Conservation (phyloP, 2,329 filamentous ascomycete genomes). For the Amauroascus niger region DNA sequence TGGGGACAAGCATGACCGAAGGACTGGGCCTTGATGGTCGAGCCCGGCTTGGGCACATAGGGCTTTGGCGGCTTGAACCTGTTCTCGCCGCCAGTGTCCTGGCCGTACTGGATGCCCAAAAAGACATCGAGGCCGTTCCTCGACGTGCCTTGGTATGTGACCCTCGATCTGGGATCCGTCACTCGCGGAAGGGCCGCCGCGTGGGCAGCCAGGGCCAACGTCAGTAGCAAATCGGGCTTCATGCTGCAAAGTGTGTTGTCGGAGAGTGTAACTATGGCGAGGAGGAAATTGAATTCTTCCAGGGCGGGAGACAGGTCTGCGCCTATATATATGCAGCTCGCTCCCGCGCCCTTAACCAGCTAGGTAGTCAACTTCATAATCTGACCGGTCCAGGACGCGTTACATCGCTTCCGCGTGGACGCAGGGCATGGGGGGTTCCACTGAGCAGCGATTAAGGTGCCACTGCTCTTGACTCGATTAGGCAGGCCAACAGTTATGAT, state of each 20-base stretch:
- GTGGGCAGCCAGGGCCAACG: background rate
- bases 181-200: background rate
- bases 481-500: background rate
- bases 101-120: background rate
- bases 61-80: conserved; percentile 8
- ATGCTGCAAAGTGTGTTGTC: background rate
- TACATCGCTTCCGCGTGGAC: background rate
- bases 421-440: background rate
- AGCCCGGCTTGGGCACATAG: background rate
- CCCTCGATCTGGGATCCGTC: background rate
- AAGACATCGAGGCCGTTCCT: conserved; percentile 10
- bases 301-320: background rate
- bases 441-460: too few species aligned
- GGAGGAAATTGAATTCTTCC: background rate
- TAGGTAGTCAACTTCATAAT: background rate
- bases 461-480: background rate
- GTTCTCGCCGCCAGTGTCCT: conserved; percentile 9
- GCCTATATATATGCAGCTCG: background rate
- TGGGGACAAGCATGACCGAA: conserved; percentile 8
- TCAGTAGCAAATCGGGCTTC: background rate
- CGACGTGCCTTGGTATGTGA: conserved; percentile 4
- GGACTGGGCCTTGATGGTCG: background rate
- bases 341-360: background rate
- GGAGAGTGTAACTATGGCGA: background rate
- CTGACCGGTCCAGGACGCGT: background rate